Percentiles rank a stretch among this genome's conserved stretches.
Conservation (phyloP, 1,139 yeast species). For the Insectozyma bohioensis region DNA sequence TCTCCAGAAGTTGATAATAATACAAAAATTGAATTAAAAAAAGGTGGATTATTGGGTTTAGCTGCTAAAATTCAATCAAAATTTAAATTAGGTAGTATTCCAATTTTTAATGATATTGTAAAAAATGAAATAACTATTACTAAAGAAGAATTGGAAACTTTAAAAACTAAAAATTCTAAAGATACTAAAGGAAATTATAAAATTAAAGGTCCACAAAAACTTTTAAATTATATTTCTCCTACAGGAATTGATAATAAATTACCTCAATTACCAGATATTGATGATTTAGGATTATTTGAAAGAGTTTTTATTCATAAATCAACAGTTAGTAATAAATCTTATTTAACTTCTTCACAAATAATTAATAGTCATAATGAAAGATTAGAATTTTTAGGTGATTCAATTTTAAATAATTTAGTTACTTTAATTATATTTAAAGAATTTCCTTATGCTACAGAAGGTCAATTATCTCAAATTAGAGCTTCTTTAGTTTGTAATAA, state of each 20-base stretch:
- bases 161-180: conserved; percentile 7
- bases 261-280: conserved; percentile 72
- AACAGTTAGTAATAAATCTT: conserved; percentile 56
- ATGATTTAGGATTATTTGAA: conserved; percentile 55
- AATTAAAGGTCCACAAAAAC: conserved; percentile 14
- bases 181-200: conserved; percentile 7
- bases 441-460: conserved; percentile 77
- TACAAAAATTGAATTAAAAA: conserved; percentile 48
- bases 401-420: conserved; percentile 72
- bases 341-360: conserved; percentile 56
- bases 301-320: conserved; percentile 86
- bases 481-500: conserved; percentile 73
- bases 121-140: conserved; percentile 17
- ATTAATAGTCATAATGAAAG: conserved; percentile 80
- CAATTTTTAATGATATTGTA: conserved; percentile 49
- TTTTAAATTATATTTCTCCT: conserved; percentile 14
- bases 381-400: conserved; percentile 90
- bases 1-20: conserved; percentile 30
- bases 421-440: conserved; percentile 65
- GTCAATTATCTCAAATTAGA: conserved; percentile 72
- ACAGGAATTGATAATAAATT: conserved; percentile 29
- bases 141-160: conserved; percentile 12
- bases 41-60: conserved; percentile 54
- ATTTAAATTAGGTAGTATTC: conserved; percentile 46
- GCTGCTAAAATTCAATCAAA: conserved; percentile 61